Conservation (phyloP, 2,329 filamentous ascomycete genomes). For the Aspergillus tamarii region DNA sequence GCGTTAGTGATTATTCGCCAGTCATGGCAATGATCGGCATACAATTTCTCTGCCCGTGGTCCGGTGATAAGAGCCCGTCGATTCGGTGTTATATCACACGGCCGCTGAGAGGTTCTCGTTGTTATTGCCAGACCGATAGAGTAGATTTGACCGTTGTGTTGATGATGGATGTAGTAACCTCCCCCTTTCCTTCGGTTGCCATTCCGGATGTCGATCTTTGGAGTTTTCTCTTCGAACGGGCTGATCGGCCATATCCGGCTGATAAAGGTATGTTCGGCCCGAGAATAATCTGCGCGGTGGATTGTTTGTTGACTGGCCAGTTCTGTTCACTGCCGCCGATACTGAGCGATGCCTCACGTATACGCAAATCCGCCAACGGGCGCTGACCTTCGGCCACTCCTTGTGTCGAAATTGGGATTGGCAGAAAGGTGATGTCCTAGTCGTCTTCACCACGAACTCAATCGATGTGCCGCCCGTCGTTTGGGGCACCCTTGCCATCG, state of each 20-base stretch:
- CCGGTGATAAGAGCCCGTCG: not conserved
- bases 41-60: not conserved
- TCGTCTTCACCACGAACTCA: slow-evolving; percentile 21
- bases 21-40: not conserved
- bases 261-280: slow-evolving; percentile 9
- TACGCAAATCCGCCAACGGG: slow-evolving; percentile 10
- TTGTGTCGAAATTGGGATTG: slow-evolving; percentile 21
- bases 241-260: slow-evolving; percentile 11
- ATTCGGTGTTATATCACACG: not conserved
- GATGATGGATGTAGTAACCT: not conserved
- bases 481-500: slow-evolving; percentile 28
- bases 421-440: slow-evolving; percentile 25
- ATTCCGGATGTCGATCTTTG: slow-evolving; percentile 21
- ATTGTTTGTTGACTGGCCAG: not conserved
- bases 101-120: not conserved
- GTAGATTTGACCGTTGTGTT: not conserved
- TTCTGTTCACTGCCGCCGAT: slow-evolving; percentile 12
- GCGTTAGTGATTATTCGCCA: not conserved
- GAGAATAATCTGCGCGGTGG: not conserved
- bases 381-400: slow-evolving; percentile 17
- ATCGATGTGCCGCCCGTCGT: slow-evolving; percentile 16
- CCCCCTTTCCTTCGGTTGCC: slow-evolving; percentile 15
- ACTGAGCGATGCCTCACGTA: slow-evolving; percentile 16
- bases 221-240: slow-evolving; percentile 20
- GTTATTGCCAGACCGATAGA: not conserved